These are phyloP conservation scores for Ophiognomonia clavigignenti-juglandacearum DNA, from an alignment of 2,329 filamentous ascomycete species.

Conservation along the genomic window DNA sequence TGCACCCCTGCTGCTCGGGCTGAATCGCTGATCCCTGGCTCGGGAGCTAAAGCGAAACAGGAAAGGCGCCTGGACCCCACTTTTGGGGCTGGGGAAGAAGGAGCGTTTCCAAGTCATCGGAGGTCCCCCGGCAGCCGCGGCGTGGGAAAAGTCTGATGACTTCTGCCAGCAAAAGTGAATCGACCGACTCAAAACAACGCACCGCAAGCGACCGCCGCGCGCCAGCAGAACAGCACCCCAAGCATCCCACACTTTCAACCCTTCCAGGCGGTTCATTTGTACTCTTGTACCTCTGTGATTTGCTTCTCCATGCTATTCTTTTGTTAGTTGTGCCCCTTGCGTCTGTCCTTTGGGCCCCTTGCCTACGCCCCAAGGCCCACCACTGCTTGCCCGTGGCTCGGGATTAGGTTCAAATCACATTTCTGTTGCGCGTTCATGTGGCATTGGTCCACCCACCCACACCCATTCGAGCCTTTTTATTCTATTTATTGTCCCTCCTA, in stretches of 20 bases:
- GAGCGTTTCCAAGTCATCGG: neutral
- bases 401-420: conserved; percentile 4
- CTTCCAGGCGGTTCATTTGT: conserved; percentile 1
- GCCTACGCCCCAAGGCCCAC: neutral
- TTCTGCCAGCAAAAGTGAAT: conserved; percentile 6
- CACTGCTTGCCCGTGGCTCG: too few relatives aligned
- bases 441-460: conserved; percentile 14
- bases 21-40: neutral
- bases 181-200: conserved; percentile 8
- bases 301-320: neutral
- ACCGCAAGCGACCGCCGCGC: conserved; percentile 2
- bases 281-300: neutral
- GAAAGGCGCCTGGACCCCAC: neutral
- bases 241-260: conserved; percentile 4
- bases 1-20: too few relatives aligned
- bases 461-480: neutral
- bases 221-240: neutral
- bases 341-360: conserved; percentile 11
- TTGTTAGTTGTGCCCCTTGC: neutral
- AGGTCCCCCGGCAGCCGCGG: conserved; percentile 5
- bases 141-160: conserved; percentile 13
- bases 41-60: neutral
- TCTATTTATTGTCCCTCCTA: neutral
- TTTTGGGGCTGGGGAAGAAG: too few relatives aligned
- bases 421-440: conserved; percentile 5